Evolutionary conservation across 495 filamentous ascomycete species (phyloP), one percentile per base, ranked within the genome.

Genomic region (Penicillium cataractarum): DNA sequence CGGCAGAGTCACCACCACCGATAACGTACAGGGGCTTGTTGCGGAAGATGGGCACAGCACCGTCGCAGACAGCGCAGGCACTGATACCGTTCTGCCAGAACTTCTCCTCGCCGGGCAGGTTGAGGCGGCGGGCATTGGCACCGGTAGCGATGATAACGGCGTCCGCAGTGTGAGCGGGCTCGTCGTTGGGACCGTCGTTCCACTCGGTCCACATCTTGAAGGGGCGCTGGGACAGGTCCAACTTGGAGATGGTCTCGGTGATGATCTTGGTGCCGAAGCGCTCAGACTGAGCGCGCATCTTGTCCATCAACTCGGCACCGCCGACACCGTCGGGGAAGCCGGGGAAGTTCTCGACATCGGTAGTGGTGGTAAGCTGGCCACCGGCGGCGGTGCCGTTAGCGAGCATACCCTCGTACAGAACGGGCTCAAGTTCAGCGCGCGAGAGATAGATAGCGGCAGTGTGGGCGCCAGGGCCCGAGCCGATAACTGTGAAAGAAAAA

Each of bases 31-130:
- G 83, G 19, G 90, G 94, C 83, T 96, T 96, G 73, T 97, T 91
- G 61, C 93, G 84, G 87, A 97, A 99, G 71, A 99, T 98, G 22
- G 95, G 95, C 32, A 98, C 91, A 52, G 93, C 93, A 60, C 95
- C 95, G 71, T 99, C 95, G 80, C 95, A 99, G 50, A 99, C 95
- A 42, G 95, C 95, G 73, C 95, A 99, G 54, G 95, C 95, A 58
- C 89, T 92, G 73, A 99, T 93, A 64, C 95, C 95, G 70, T 89
- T 93, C 79, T 97, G 93, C 95, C 96, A 98, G 82, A 91, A 98
- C 66, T 86, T 89, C 52, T 94, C 90, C 80, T 98, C 95, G 29
- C 95, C 95, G n/a, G 87, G 82, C 10, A 99, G 84, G 69, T 88
- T 80, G 26, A 98, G 77, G 58, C 96, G 82, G 56, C 90, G 82